A percentile compares a stretch with the other conserved stretches of the same genome.
Evolutionary conservation across 805 yeast genomes (phyloP).

Genomic region (Metschnikowia bowlesiae): DNA sequence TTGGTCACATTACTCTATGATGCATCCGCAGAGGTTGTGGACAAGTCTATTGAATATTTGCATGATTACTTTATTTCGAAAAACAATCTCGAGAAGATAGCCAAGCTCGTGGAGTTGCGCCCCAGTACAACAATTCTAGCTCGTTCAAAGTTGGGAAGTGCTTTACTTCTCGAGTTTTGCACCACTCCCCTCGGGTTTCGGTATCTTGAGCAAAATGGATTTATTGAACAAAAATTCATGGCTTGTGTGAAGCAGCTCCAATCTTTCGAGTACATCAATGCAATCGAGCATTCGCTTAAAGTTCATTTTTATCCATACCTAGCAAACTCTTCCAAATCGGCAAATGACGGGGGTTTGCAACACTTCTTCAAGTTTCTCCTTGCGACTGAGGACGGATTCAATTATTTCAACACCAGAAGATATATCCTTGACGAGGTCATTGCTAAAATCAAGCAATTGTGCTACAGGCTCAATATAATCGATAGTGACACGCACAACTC

Average conservation of each 20-base stretch:
- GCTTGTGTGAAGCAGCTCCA: constrained; percentile 9
- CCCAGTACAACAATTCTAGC: constrained; percentile 49
- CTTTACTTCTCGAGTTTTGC: constrained; percentile 59
- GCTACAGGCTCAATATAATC: constrained; percentile 9
- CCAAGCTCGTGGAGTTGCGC: constrained; percentile 44
- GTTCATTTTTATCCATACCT: constrained; percentile 23
- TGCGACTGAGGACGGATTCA: constrained; percentile 75
- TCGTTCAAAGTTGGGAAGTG: constrained; percentile 26
- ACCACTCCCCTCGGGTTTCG: constrained; percentile 67
- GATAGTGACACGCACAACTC: constrained; percentile 3
- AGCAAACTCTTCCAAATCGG: background rate
- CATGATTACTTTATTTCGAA: constrained; percentile 16
- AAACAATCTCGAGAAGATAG: constrained; percentile 38
- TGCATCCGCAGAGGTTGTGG: constrained; percentile 24
- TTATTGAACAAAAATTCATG: constrained; percentile 9
- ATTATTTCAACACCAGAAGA: constrained; percentile 40
- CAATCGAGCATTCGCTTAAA: constrained; percentile 10
- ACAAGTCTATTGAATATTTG: constrained; percentile 20
- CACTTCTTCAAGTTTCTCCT: constrained; percentile 81
- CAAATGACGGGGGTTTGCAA: constrained; percentile 12
- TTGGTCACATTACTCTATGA: constrained; percentile 71
- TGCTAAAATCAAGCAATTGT: constrained; percentile 9
- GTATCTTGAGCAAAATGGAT: constrained; percentile 50
- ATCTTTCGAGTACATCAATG: constrained; percentile 9
- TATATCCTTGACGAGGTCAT: constrained; percentile 40